These are phyloP conservation scores for Leishmania tarentolae DNA, from an alignment of 208 protist species.

Conservation along the genomic window DNA sequence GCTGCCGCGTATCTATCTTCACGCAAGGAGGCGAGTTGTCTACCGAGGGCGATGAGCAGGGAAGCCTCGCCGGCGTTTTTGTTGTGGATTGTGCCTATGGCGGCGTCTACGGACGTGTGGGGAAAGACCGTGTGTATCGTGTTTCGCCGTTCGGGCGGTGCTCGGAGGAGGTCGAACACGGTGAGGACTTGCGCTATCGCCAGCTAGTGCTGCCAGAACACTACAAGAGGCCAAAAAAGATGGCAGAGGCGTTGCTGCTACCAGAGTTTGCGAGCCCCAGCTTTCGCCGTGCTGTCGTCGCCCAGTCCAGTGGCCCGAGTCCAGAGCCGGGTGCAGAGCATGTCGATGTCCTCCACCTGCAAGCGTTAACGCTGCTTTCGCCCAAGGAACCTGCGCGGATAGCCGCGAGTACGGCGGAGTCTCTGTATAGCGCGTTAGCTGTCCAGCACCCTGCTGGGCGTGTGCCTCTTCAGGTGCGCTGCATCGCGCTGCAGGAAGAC, in stretches of 20 bases:
- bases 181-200: constrained; percentile 18
- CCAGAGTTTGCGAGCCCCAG: constrained; percentile 22
- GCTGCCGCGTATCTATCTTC: constrained; percentile 7
- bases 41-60: not conserved
- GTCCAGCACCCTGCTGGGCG: not conserved
- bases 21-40: not conserved
- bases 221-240: constrained; percentile 35
- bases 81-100: constrained; percentile 79
- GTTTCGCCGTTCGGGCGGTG: constrained; percentile 81
- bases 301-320: not conserved
- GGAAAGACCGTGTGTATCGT: constrained; percentile 35
- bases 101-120: constrained; percentile 41
- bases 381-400: not conserved
- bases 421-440: not conserved
- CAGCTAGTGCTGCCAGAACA: constrained; percentile 28
- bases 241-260: constrained; percentile 23
- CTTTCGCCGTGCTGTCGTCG: constrained; percentile 15
- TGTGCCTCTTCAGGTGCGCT: constrained; percentile 3
- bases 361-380: not conserved
- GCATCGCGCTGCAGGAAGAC: constrained; percentile 5
- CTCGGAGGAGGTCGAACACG: constrained; percentile 37
- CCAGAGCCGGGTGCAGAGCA: not conserved
- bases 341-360: not conserved
- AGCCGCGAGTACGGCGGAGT: not conserved
- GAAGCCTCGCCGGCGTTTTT: constrained; percentile 27